Percentiles rank a stretch among this genome's conserved stretches.
Conservation (phyloP, 2,329 filamentous ascomycete genomes). For the Penicillium thymicola region DNA sequence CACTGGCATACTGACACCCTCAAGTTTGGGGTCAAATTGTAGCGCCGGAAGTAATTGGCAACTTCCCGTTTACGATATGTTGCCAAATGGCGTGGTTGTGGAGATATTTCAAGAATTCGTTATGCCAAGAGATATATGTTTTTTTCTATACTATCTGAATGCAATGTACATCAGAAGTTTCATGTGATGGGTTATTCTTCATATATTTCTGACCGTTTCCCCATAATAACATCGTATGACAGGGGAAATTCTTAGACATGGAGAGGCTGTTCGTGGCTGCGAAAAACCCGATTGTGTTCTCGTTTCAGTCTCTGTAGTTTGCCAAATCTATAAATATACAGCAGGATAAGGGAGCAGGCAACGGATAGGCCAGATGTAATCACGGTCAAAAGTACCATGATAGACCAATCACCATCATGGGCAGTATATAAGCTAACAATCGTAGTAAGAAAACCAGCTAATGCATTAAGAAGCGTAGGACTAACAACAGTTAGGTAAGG, state of each 20-base stretch:
- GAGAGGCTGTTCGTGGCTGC: background rate
- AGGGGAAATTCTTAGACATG: background rate
- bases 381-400: slow-evolving; percentile 44
- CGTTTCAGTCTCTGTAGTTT: slow-evolving; percentile 31
- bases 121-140: no score
- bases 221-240: background rate
- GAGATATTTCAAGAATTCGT: no score
- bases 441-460: slow-evolving; percentile 51
- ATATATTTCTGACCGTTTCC: background rate
- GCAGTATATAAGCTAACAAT: slow-evolving; percentile 51
- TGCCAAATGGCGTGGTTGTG: no score
- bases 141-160: no score
- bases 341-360: slow-evolving; percentile 23
- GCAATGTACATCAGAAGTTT: no score
- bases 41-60: no score
- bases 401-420: slow-evolving; percentile 44
- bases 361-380: slow-evolving; percentile 29
- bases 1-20: no score
- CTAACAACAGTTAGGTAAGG: slow-evolving; percentile 13
- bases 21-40: no score
- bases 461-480: slow-evolving; percentile 44
- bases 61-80: no score
- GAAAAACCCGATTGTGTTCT: background rate
- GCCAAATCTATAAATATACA: slow-evolving; percentile 38
- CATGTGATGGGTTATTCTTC: no score